Evolutionary conservation across 176 grass and related monocot species (phyloP), one percentile per base, ranked within the genome.

Genomic region (Alopecurus myosuroides): DNA sequence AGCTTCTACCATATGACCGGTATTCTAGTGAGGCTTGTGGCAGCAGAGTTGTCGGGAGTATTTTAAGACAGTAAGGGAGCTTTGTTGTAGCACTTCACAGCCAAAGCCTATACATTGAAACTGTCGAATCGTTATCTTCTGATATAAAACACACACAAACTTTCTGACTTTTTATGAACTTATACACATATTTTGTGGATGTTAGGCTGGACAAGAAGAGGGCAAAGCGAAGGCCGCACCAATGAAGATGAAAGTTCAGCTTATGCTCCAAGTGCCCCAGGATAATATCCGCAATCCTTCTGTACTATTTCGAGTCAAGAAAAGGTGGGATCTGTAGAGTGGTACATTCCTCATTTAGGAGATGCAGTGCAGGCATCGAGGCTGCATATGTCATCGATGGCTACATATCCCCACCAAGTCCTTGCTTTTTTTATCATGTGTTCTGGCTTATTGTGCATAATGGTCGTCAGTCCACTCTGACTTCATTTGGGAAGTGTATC

Each of bases 251-350:
- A 95, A 82, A 70, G 70, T 95, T 58, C 89, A 94, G 71, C 20
- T 98, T 70, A 95, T 94, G 97, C 67, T 98, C 57, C 93, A 98
- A 87, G 86, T 92, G n/a, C 88, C 87, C 4, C 96, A 85, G 85
- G 89, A 95, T 85, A 84, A 92, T 89, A 30, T 90, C 34, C 82
- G 53, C 45, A 90, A 87, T 56, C 83, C 93, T 9, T 33, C 76
- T 37, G 87, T 98, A 36, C 85, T 98, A 31, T 95, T 98, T 61
- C 90, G 81, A 71, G 91, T 98, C 68, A 98, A 98, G 77, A 98
- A 95, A 90, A 93, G 96, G 74, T 98, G 96, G 96, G 96, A 98
- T 69, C 81, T 95, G 65, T 95, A 94, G 77, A 79, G 31, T 44
- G 22, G 5, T 40, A 28, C 55, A 86, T 66, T 53, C 7, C 36